These are phyloP conservation scores for Haplosporangium gracile DNA, from an alignment of 192 early-diverging fungal genomes.

Conservation along the genomic window DNA sequence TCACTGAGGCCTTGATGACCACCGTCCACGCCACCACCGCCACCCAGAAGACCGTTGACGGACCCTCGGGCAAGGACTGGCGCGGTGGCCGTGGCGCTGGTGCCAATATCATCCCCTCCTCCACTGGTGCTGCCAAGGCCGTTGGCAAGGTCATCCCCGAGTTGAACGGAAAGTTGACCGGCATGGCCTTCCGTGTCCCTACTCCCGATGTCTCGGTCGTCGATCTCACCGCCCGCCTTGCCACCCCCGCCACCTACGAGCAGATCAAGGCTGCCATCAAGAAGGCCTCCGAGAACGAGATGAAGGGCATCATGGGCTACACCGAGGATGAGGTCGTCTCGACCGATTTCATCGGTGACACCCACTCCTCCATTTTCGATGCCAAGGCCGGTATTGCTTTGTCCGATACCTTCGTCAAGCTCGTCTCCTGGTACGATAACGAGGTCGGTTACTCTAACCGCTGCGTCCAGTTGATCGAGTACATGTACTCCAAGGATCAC, in stretches of 20 bases:
- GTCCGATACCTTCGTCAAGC: slow-evolving; percentile 98
- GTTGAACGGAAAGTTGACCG: slow-evolving; percentile 96
- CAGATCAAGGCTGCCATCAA: slow-evolving; percentile 93
- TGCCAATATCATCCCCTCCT: slow-evolving; percentile 97
- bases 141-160: slow-evolving; percentile 97
- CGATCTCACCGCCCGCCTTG: slow-evolving; percentile 94
- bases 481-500: slow-evolving; percentile 70
- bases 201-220: slow-evolving; percentile 96
- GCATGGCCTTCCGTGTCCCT: slow-evolving; percentile 98
- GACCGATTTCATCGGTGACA: slow-evolving; percentile 94
- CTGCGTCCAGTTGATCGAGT: slow-evolving; percentile 90
- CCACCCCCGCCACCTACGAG: slow-evolving; percentile 91
- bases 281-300: slow-evolving; percentile 81
- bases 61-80: slow-evolving; percentile 98
- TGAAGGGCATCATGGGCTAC: slow-evolving; percentile 94
- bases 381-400: slow-evolving; percentile 97
- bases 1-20: slow-evolving; percentile 98
- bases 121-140: slow-evolving; percentile 99
- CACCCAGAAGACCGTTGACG: slow-evolving; percentile 99
- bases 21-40: slow-evolving; percentile 99
- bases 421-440: slow-evolving; percentile 94
- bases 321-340: slow-evolving; percentile 97
- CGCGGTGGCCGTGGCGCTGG: slow-evolving; percentile 96
- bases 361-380: slow-evolving; percentile 95
- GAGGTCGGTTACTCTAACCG: slow-evolving; percentile 96